Evolutionary conservation across 495 filamentous ascomycete genomes (phyloP), one percentile per base, ranked within the genome.

Genomic region (Aspergillus asperescens): DNA sequence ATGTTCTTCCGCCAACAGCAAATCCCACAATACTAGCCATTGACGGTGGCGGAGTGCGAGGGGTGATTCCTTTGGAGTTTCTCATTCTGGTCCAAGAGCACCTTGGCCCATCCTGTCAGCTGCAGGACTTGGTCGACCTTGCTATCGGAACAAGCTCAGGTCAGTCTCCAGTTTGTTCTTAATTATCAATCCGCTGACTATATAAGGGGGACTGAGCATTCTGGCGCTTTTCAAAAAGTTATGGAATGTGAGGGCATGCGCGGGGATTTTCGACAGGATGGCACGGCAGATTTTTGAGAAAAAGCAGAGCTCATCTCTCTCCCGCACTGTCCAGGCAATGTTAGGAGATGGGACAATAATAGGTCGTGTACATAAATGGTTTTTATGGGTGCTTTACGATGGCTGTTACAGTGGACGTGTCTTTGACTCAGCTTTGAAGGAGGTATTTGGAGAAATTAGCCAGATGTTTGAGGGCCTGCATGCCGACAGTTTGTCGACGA

Each of bases 11-110:
- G 12, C 43, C 43, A 25, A 47, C 43, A 32, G 29, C 29, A 28
- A 47, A 47, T 29, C 43, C 43, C 16, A 47, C 43, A 1, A 47
- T 47, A n/a, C 43, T 47, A 16, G 43, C 43, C 13, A 47, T 47
- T 20, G 43, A 47, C 15, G 25, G 43, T 7, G 43, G 43, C 9
- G 43, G 43, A 5, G 43, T 47, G 18, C 43, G 43, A n/a, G 43
- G 43, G 15, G 43, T 28, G 24, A 47, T 47, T 32, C 43, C 43
- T 16, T 29, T 47, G 43, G 25, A 31, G 16, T 47, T 29, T 32
- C 27, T 47, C 8, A 29, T 47, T 27, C 23, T 47, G 6, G 4
- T 47, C 4, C 43, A 47, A 28, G 43, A 47, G 27, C 12, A 29
- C 27, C 43, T 47, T 15, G 43, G 43, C 24, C 43, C 29, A 32